Evolutionary conservation across 768 basidiomycete species (phyloP).

Genomic region (Mycena pura): DNA sequence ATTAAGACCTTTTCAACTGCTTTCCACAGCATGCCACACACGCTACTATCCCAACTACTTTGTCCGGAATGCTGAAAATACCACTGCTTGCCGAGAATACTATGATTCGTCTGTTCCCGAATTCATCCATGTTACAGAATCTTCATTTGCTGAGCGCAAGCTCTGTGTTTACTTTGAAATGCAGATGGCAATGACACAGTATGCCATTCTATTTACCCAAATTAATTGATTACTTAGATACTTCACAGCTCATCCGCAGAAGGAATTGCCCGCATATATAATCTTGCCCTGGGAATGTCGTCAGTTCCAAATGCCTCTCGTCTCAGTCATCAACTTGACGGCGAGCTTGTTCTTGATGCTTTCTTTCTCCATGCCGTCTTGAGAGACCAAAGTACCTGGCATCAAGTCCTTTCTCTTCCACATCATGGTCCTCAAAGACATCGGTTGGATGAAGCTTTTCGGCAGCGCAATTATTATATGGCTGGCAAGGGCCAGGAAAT

Average conservation of each 20-base stretch:
- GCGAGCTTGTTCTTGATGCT: not conserved
- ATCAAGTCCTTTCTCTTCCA: not conserved
- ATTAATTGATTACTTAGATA: no score
- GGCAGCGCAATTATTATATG: conserved; percentile 2
- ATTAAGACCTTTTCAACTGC: not conserved
- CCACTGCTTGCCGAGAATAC: not conserved
- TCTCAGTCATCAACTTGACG: not conserved
- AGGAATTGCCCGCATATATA: not conserved
- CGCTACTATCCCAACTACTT: not conserved
- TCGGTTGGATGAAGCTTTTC: not conserved
- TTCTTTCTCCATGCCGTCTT: not conserved
- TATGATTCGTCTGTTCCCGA: not conserved
- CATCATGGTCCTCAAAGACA: not conserved
- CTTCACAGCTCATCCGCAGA: not conserved
- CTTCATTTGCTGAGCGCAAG: not conserved
- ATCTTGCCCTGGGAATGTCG: not conserved
- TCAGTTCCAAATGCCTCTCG: not conserved
- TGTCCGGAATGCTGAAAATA: not conserved
- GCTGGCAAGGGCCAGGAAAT: conserved; percentile 2
- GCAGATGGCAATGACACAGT: conserved; percentile 4
- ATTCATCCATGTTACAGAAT: not conserved
- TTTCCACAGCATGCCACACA: not conserved
- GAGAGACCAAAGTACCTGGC: not conserved
- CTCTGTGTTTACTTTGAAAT: not conserved
- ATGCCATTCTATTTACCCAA: no score